Conservation (phyloP, 1,139 yeast species). For the Debaryomyces psychrophilus region DNA sequence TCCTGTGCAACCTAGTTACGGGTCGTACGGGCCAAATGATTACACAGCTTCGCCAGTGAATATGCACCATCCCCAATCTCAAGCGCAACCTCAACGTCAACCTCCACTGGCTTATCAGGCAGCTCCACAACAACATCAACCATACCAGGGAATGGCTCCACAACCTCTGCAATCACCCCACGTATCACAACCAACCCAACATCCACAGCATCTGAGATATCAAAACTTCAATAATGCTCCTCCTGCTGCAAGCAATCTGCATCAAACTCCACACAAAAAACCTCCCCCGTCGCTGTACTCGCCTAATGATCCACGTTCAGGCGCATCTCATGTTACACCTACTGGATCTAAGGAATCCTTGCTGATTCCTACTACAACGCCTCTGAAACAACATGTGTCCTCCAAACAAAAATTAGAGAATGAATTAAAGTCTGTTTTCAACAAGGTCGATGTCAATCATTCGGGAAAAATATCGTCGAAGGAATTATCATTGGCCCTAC, state of each 20-base stretch:
- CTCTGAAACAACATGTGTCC: conserved; percentile 14
- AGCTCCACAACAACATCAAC: conserved; percentile 4
- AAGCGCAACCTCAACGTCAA: conserved; percentile 10
- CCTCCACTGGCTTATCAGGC: conserved; percentile 20
- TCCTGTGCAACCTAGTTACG: conserved; percentile 12
- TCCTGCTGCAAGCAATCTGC: conserved; percentile 13
- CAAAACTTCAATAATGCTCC: conserved; percentile 6
- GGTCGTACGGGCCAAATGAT: conserved; percentile 6
- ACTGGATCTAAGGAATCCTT: conserved; percentile 22
- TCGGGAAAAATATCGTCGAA: conserved; percentile 60
- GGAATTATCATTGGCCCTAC: conserved; percentile 64
- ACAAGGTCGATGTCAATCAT: conserved; percentile 54
- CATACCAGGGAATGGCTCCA: conserved; percentile 4
- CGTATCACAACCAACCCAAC: conserved; percentile 9
- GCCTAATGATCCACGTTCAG: conserved; percentile 1
- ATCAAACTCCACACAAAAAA: conserved; percentile 19
- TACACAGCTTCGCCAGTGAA: conserved; percentile 4
- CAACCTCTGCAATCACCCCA: conserved; percentile 8
- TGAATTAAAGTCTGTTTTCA: conserved; percentile 57
- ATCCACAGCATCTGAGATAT: conserved; percentile 13
- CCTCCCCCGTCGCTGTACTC: conserved; percentile 19
- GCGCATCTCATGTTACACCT: conserved; percentile 8
- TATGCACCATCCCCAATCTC: conserved; percentile 17
- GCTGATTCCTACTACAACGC: conserved; percentile 12
- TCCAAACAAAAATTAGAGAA: conserved; percentile 47